Percentiles rank a stretch among this genome's conserved stretches.
Conservation (phyloP, 345 rosid genomes). For the Schrenkiella parvula region DNA sequence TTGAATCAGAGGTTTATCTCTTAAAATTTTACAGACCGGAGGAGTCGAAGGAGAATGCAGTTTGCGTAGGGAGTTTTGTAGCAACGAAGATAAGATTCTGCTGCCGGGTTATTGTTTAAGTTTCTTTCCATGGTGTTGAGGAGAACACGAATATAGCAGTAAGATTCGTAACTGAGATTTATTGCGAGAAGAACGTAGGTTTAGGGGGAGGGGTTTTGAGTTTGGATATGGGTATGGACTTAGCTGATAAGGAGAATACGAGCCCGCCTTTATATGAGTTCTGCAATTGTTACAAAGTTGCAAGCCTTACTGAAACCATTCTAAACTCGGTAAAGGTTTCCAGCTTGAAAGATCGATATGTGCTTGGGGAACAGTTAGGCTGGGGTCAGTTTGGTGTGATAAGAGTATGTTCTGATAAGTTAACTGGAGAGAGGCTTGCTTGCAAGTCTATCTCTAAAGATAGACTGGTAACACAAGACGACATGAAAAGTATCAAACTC, state of each 20-base stretch:
- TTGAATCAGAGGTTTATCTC: constrained; percentile 15
- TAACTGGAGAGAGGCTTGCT: constrained; percentile 56
- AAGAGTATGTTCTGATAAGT: constrained; percentile 59
- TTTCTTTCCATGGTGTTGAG: not conserved
- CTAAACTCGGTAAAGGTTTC: constrained; percentile 49
- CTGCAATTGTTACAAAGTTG: constrained; percentile 47
- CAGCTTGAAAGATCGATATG: constrained; percentile 55
- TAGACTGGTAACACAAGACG: constrained; percentile 44
- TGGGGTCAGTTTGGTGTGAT: constrained; percentile 85
- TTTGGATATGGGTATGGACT: constrained; percentile 48
- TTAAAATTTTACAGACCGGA: constrained; percentile 19
- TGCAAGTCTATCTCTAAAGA: constrained; percentile 65
- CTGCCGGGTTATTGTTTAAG: not conserved
- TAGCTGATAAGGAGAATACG: constrained; percentile 25
- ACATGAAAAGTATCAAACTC: constrained; percentile 47
- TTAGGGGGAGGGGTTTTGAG: not conserved
- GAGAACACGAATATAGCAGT: not conserved
- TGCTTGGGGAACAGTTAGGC: constrained; percentile 67
- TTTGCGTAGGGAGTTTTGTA: not conserved
- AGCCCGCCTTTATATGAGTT: constrained; percentile 30
- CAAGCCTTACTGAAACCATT: constrained; percentile 46
- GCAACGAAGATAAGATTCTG: constrained; percentile 17
- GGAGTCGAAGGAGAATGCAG: constrained; percentile 25
- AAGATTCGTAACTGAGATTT: constrained; percentile 9
- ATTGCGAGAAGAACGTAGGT: constrained; percentile 9